Conservation (phyloP, 768 basidiomycete genomes). For the Gloeostereum incarnatum region DNA sequence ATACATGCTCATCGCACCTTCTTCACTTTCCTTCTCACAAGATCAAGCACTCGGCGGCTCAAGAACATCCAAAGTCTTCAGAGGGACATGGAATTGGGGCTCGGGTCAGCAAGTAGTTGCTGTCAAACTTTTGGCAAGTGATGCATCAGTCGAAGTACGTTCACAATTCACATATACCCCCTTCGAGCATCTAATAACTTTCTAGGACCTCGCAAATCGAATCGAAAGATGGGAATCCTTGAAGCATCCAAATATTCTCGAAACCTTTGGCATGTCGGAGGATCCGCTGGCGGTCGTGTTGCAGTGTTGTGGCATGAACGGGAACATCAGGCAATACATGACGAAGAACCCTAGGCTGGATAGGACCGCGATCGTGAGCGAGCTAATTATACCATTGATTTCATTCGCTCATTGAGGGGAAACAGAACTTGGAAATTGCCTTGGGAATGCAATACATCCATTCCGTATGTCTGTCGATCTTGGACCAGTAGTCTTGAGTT, state of each 20-base stretch:
- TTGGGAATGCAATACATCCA: slow-evolving; percentile 15
- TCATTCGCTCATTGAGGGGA: too few species aligned
- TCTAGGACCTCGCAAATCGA: too few species aligned
- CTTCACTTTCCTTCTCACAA: too few species aligned
- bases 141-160: too few species aligned
- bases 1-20: too few species aligned
- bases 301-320: slow-evolving; percentile 8
- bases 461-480: slow-evolving; percentile 4
- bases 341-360: slow-evolving; percentile 10
- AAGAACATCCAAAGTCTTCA: too few species aligned
- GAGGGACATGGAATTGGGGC: too few species aligned
- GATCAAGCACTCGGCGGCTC: too few species aligned
- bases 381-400: neutral
- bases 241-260: slow-evolving; percentile 13
- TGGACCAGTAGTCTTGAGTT: neutral
- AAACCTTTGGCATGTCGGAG: slow-evolving; percentile 13
- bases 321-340: slow-evolving; percentile 11
- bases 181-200: too few species aligned
- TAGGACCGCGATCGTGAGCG: slow-evolving; percentile 11
- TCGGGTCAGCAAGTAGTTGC: too few species aligned
- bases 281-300: slow-evolving; percentile 11
- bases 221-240: slow-evolving; percentile 13
- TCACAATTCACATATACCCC: too few species aligned
- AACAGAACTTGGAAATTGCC: slow-evolving; percentile 11
- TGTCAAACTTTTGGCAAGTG: too few species aligned